phyloP scores from a whole-genome alignment of 2,329 filamentous ascomycete genomes.

The Trichoderma harzianum region DNA sequence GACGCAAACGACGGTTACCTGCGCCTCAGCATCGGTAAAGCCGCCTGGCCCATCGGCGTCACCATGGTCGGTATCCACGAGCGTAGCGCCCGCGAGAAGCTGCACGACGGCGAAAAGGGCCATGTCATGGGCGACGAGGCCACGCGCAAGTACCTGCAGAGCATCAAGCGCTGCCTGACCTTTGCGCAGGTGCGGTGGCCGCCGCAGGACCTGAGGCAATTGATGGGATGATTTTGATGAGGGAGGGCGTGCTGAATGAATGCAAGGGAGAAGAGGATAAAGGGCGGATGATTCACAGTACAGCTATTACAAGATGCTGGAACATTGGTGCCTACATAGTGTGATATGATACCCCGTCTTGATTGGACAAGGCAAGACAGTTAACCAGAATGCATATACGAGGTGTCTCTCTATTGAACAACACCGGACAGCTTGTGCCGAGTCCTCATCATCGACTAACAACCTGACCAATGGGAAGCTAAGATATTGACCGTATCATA shows the following conservation, averaged over 20 bases:
- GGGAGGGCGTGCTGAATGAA: neutral
- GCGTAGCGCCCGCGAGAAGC: conserved; percentile 88
- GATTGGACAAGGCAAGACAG: neutral
- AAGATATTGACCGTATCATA: neutral
- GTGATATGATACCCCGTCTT: conserved; percentile 18
- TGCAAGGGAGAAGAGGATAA: neutral
- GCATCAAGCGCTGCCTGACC: conserved; percentile 93
- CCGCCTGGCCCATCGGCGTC: conserved; percentile 97
- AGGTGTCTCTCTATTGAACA: neutral
- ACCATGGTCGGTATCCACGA: conserved; percentile 99
- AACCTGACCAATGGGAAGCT: no score
- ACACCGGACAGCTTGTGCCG: neutral
- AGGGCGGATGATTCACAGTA: neutral
- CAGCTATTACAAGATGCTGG: neutral
- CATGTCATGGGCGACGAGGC: conserved; percentile 97
- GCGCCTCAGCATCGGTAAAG: conserved; percentile 88
- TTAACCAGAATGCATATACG: neutral
- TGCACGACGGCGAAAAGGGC: conserved; percentile 82
- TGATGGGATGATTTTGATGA: conserved; percentile 66
- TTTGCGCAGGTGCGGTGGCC: conserved; percentile 98
- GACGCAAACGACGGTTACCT: conserved; percentile 96
- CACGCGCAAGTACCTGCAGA: conserved; percentile 93
- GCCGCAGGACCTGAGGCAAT: conserved; percentile 82
- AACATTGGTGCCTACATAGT: neutral
- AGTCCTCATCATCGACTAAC: neutral